Evolutionary conservation across 2,329 filamentous ascomycete species (phyloP), one percentile per base, ranked within the genome.

Genomic region (Xylaria sp.): DNA sequence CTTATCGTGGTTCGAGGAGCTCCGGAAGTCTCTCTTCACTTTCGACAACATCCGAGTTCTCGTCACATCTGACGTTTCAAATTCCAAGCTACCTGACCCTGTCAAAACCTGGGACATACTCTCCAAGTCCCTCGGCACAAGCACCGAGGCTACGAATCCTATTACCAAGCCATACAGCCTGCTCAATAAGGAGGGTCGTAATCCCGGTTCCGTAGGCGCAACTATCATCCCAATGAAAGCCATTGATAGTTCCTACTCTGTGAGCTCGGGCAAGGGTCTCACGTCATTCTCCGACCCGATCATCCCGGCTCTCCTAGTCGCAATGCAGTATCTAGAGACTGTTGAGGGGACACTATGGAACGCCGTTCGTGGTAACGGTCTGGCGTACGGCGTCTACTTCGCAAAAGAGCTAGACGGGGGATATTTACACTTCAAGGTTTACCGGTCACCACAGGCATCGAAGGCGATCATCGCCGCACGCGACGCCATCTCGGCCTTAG

Each of bases 321-420:
- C 93, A 1, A 85, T 92, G 45, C 87, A 92, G 18, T 97, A 97
- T 69, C 87, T 99, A 56, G 92, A 97, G 68, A 87, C 92, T 1
- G 89, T 95, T 17, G 94, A 99, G 72, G 94, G 94, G 0, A 94
- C 94, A 0, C 84, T 99, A 26, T 97, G 94, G 93, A 89, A 89
- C 59, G 91, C 91, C 0, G 90, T 97, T 44, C 91, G 94, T 43
- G 94, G 94, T 51, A 94, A 91, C 40, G 94, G 94, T 41, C 86
- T 97, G 48, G 94, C 94, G 0, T 99, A 99, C 68, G 92, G 92
- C 48, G 88, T 89, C 1, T 85, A 83, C 64, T 96, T 97, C 68
- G 81, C 81, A 41, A 87, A 89, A 42, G 89, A 91, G 66, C 76
- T 90, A 22, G 91, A 94, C 66, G 86, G 85, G 1, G 94, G 93